Conservation (phyloP, 495 filamentous ascomycete genomes). For the Terfezia boudieri region DNA sequence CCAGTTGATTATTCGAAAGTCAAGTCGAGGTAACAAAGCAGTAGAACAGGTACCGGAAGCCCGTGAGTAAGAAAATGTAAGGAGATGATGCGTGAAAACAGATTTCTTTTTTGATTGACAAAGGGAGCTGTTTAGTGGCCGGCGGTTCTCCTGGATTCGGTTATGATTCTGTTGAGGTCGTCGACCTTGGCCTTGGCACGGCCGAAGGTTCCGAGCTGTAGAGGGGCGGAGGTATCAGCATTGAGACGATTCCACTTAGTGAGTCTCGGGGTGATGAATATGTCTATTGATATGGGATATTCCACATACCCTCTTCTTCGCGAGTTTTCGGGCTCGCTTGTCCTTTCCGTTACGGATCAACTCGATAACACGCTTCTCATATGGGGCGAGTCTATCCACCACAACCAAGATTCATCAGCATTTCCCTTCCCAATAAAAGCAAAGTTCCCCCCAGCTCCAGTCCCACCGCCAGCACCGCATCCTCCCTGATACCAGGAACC, state of each 20-base stretch:
- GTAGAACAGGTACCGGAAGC: too few species aligned
- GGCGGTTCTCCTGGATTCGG: conserved; percentile 63
- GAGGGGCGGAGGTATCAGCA: conserved; percentile 1
- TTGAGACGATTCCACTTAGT: background rate
- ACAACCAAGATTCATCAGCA: background rate
- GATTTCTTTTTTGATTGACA: too few species aligned
- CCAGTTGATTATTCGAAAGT: too few species aligned
- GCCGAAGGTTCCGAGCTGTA: conserved; percentile 79
- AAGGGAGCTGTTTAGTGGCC: conserved; percentile 7
- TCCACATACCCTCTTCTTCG: conserved; percentile 79
- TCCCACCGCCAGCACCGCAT: too few species aligned
- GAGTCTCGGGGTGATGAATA: background rate
- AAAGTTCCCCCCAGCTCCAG: background rate
- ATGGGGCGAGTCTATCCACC: conserved; percentile 50
- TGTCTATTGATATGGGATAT: background rate
- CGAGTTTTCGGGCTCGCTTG: conserved; percentile 96
- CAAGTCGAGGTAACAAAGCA: too few species aligned
- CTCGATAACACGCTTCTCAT: conserved; percentile 97
- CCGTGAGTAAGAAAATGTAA: too few species aligned
- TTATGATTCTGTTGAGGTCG: conserved; percentile 90
- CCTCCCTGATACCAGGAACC: background rate
- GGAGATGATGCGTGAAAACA: too few species aligned
- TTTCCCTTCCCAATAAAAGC: background rate
- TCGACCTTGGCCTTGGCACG: conserved; percentile 98
- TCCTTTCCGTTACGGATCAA: conserved; percentile 96